These are phyloP conservation scores for Thoreauomyces humboldtii DNA, from an alignment of 192 early-diverging fungal species.

Conservation along the genomic window DNA sequence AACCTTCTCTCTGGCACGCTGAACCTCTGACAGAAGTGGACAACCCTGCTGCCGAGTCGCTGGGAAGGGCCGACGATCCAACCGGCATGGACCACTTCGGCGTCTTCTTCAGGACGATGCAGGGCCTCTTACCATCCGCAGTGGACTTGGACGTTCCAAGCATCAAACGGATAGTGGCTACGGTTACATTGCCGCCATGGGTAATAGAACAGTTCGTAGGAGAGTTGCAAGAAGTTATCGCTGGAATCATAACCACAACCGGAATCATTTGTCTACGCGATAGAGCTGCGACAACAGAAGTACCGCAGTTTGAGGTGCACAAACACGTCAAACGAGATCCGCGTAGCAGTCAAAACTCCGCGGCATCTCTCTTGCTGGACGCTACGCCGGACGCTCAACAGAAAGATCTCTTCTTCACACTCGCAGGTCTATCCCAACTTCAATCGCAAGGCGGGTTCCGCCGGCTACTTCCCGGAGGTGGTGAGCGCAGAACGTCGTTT, in stretches of 20 bases:
- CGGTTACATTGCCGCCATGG: slow-evolving; percentile 27
- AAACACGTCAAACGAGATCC: slow-evolving; percentile 7
- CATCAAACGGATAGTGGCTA: slow-evolving; percentile 33
- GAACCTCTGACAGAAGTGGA: not conserved
- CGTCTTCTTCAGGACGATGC: slow-evolving; percentile 10
- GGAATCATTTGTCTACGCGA: not conserved
- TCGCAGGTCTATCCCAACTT: slow-evolving; percentile 17
- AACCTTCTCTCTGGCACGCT: too few species aligned
- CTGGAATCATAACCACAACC: not conserved
- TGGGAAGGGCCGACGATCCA: too few species aligned
- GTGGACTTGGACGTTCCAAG: slow-evolving; percentile 10
- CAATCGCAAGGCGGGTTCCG: slow-evolving; percentile 9
- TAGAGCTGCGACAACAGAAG: not conserved
- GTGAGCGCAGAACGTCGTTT: slow-evolving; percentile 21
- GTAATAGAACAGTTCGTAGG: slow-evolving; percentile 40
- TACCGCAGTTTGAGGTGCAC: slow-evolving; percentile 10
- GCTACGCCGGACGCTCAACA: not conserved
- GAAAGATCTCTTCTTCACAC: slow-evolving; percentile 17
- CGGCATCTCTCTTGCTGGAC: not conserved
- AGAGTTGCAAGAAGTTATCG: slow-evolving; percentile 21
- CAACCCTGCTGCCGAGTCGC: not conserved
- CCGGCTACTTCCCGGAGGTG: not conserved
- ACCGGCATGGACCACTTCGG: slow-evolving; percentile 12
- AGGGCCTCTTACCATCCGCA: slow-evolving; percentile 5
- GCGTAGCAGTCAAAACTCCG: not conserved